A percentile compares a stretch with the other conserved stretches of the same genome.
Conservation (phyloP, 768 basidiomycete species). For the Pleurotus salmoneostramineus region DNA sequence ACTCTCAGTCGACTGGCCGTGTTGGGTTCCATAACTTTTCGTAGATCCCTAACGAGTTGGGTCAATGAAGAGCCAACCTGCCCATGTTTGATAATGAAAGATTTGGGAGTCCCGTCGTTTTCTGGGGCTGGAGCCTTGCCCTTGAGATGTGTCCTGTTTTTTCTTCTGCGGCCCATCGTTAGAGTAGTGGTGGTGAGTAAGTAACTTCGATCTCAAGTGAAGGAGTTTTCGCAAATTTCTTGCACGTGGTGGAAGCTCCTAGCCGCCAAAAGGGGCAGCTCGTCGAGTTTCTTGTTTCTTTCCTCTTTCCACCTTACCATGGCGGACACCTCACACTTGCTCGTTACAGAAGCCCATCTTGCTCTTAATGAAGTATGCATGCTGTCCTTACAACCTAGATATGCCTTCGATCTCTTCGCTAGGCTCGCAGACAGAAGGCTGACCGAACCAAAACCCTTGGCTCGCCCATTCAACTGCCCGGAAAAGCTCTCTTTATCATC, state of each 20-base stretch:
- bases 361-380: conserved; percentile 50
- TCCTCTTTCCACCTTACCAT: too few relatives aligned
- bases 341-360: conserved; percentile 73
- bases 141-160: conserved; percentile 81
- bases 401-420: conserved; percentile 9
- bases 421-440: conserved; percentile 75
- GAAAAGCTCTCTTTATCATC: conserved; percentile 70
- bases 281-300: too few relatives aligned
- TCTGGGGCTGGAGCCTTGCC: conserved; percentile 29
- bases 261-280: too few relatives aligned
- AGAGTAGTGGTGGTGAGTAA: neutral
- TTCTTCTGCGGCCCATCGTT: conserved; percentile 69
- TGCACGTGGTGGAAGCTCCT: neutral
- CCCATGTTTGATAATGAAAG: conserved; percentile 96
- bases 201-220: neutral
- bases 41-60: conserved; percentile 88
- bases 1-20: conserved; percentile 92
- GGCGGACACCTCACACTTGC: conserved; percentile 46
- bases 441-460: conserved; percentile 70
- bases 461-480: conserved; percentile 70
- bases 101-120: conserved; percentile 60
- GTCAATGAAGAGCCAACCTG: conserved; percentile 83
- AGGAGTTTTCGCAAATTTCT: neutral
- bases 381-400: conserved; percentile 2
- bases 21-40: conserved; percentile 97